Base-by-base conservation (phyloP, 495 filamentous ascomycete genomes). In the Barbatosphaeria neglecta region DNA sequence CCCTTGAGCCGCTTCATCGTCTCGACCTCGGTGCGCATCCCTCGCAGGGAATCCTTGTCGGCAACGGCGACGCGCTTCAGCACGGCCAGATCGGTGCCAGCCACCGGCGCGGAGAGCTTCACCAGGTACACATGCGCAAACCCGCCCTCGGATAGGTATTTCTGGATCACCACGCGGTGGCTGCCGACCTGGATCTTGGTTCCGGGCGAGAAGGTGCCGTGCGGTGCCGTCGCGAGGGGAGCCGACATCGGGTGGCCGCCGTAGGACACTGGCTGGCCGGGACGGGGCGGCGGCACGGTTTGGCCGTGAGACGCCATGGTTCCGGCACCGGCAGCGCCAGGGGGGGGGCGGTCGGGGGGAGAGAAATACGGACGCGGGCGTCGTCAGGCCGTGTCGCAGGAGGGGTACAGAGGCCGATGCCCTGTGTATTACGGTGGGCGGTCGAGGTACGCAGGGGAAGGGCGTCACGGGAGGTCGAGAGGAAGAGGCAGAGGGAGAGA, bases 1-100 rank as follows among this genome's bases (percentile, higher is more conserved):
- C 93, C 93, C 73, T 93, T 94, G 49, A 98, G 71, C 58, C 90
- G 87, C 78, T 98, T 98, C 92, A 98, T 98, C 17, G 92, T 98
- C 68, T 98, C 92, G 45, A 97, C 92, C 73, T 98, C 92, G 48
- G 84, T 97, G 59, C 93, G 83, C 92, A 97, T 96, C 63, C 82
- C 89, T 23, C 88, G 85, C 61, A 98, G 74, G 43, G 88, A 77
- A 55, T 92, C 82, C 72, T 92, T 95, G 61, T 98, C 92, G 35
- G 93, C 87, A 25, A 97, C 92, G n/a, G 93, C 92, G 38, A 98
- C 92, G 56, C 92, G 76, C 72, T 98, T 98, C 55, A 98, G 69
- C 7, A 98, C 89, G 2, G 87, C 90, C 49, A 77, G 76, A 56
- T 95, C 87, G 44, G 84, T 81, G 50, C 86, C 85, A 63, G 92